Conservation (phyloP, 2,329 filamentous ascomycete species). For the Verticillium klebahnii region DNA sequence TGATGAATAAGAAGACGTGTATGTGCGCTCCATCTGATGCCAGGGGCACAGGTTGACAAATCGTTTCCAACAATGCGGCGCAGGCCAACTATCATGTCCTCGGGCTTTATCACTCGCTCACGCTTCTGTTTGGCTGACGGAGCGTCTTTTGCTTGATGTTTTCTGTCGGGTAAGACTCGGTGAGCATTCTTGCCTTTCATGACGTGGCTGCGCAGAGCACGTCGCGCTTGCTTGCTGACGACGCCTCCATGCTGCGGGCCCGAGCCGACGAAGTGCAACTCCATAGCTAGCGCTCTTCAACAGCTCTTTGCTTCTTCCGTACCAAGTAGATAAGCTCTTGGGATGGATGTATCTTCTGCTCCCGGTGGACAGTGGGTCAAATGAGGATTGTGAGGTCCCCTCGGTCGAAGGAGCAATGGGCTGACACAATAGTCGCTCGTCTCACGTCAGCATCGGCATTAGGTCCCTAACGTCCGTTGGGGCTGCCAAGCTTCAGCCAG, state of each 20-base stretch:
- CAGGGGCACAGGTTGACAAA: not conserved
- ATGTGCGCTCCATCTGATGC: not conserved
- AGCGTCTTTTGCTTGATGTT: too few species aligned
- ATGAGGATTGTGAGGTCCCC: too few species aligned
- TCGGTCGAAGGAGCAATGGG: not conserved
- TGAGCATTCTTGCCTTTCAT: slow-evolving; percentile 11
- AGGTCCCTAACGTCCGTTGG: not conserved
- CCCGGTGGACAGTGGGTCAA: too few species aligned
- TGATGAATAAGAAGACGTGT: not conserved
- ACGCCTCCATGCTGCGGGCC: not conserved
- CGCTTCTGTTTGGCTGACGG: too few species aligned
- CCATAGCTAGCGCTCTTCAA: not conserved
- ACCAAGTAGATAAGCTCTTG: too few species aligned
- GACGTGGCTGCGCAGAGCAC: slow-evolving; percentile 11
- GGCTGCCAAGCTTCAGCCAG: not conserved
- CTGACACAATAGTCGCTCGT: too few species aligned
- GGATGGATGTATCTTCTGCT: too few species aligned
- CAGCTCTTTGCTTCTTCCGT: not conserved
- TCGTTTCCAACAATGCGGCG: not conserved
- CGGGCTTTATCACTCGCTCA: not conserved
- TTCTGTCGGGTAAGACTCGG: too few species aligned
- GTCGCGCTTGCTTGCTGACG: slow-evolving; percentile 6
- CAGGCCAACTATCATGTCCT: not conserved
- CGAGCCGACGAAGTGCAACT: not conserved
- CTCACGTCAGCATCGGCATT: not conserved